phyloP scores from a whole-genome alignment of 2,329 filamentous ascomycete species.

The Xylariomycetidae sp. region DNA sequence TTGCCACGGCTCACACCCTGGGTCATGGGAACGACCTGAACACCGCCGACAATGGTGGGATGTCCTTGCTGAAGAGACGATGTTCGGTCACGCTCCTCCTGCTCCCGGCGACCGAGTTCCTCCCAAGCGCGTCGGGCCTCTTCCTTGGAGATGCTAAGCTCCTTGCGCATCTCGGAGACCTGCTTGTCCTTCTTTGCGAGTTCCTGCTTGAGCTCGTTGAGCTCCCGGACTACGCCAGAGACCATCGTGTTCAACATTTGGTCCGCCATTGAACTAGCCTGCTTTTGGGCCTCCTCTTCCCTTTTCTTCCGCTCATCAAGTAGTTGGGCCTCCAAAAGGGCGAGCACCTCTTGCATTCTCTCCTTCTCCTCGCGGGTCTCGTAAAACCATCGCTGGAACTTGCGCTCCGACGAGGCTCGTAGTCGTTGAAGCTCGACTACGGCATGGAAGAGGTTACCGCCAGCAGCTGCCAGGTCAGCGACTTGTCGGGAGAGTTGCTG shows the following conservation, averaged over 20 bases:
- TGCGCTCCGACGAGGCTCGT: constrained; percentile 89
- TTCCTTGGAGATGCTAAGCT: constrained; percentile 90
- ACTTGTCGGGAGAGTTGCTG: constrained; percentile 90
- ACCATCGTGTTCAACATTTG: too few species aligned
- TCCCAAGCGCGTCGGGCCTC: constrained; percentile 96
- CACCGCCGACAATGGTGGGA: constrained; percentile 83
- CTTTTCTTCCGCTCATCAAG: constrained; percentile 66
- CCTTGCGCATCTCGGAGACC: constrained; percentile 84
- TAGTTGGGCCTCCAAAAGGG: constrained; percentile 70
- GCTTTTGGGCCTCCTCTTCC: constrained; percentile 60
- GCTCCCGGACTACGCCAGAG: constrained; percentile 58
- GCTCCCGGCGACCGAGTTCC: constrained; percentile 85
- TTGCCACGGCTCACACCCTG: constrained; percentile 56
- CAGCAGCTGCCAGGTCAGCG: constrained; percentile 92
- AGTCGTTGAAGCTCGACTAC: constrained; percentile 93
- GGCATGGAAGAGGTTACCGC: constrained; percentile 94
- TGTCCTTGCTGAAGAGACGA: constrained; percentile 80
- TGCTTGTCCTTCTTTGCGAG: constrained; percentile 67
- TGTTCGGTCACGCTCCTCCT: constrained; percentile 85
- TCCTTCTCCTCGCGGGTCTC: constrained; percentile 88
- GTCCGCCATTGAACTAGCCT: too few species aligned
- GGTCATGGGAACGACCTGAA: constrained; percentile 92
- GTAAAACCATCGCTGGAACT: constrained; percentile 98
- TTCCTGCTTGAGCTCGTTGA: constrained; percentile 62
- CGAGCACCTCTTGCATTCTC: constrained; percentile 73